A percentile compares a stretch with the other conserved stretches of the same genome.
Evolutionary conservation across 2,329 filamentous ascomycete species (phyloP).

Genomic region (Ophiocordyceps robertsii): DNA sequence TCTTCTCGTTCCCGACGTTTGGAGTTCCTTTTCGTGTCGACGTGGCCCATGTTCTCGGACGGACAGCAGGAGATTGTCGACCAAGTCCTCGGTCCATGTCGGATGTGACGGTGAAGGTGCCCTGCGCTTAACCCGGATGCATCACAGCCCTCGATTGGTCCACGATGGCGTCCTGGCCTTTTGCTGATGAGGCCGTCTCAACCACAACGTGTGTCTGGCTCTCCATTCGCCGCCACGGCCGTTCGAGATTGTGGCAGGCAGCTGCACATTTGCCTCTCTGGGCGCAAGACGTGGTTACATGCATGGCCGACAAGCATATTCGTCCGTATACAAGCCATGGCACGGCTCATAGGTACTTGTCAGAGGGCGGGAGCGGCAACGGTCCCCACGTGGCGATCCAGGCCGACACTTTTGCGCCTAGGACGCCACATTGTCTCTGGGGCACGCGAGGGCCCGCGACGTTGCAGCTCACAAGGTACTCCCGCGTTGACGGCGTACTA

Average conservation of each 20-base stretch:
- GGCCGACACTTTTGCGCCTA: background rate
- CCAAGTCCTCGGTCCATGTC: background rate
- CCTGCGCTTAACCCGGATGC: background rate
- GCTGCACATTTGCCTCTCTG: background rate
- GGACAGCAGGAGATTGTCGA: background rate
- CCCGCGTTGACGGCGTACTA: background rate
- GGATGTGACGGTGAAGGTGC: background rate
- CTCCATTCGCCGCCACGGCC: background rate
- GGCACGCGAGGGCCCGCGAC: background rate
- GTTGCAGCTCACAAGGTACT: background rate
- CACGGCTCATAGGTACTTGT: background rate
- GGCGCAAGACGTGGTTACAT: background rate
- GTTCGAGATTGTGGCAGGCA: background rate
- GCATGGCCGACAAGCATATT: background rate
- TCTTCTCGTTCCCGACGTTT: too few species aligned
- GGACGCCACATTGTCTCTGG: background rate
- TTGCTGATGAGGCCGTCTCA: background rate
- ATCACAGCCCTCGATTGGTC: conserved; percentile 1
- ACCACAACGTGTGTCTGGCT: background rate
- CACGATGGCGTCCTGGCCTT: background rate
- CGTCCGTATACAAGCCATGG: background rate
- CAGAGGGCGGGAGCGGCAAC: background rate
- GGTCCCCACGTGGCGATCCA: background rate
- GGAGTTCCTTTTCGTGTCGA: too few species aligned
- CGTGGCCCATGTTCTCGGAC: too few species aligned